Evolutionary conservation across 2,329 filamentous ascomycete species (phyloP).

Genomic region (Tolypocladium ovalisporum): DNA sequence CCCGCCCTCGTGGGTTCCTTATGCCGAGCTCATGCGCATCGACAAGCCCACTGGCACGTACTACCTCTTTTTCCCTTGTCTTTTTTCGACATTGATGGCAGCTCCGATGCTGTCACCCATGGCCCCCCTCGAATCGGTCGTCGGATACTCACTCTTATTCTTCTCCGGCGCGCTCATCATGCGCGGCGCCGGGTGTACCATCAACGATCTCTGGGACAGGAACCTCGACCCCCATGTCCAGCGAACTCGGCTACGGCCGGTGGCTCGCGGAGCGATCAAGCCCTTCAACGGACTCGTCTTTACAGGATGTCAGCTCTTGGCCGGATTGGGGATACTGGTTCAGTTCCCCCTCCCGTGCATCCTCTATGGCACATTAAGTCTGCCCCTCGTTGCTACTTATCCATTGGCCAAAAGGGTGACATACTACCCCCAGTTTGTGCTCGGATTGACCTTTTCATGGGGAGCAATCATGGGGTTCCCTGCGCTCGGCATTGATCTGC

Average conservation of each 20-base stretch:
- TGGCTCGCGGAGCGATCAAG: constrained; percentile 67
- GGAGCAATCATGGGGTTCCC: constrained; percentile 83
- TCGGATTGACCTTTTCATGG: constrained; percentile 82
- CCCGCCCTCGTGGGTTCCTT: constrained; percentile 62
- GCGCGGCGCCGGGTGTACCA: constrained; percentile 78
- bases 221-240: constrained; percentile 74
- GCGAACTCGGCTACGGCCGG: constrained; percentile 66
- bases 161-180: constrained; percentile 69
- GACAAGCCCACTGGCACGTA: constrained; percentile 75
- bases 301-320: constrained; percentile 62
- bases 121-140: constrained; percentile 46
- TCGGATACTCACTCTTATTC: constrained; percentile 59
- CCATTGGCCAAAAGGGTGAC: constrained; percentile 79
- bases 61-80: constrained; percentile 76
- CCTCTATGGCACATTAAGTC: constrained; percentile 65
- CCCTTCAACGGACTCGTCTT: constrained; percentile 63
- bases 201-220: constrained; percentile 86
- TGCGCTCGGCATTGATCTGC: constrained; percentile 66
- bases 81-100: constrained; percentile 75
- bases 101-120: constrained; percentile 57
- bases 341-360: constrained; percentile 68
- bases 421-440: constrained; percentile 74
- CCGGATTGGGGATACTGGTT: constrained; percentile 62
- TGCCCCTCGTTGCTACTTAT: constrained; percentile 64
- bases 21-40: constrained; percentile 70